Conservation (phyloP, 768 basidiomycete species). For the Auricularia sp. region DNA sequence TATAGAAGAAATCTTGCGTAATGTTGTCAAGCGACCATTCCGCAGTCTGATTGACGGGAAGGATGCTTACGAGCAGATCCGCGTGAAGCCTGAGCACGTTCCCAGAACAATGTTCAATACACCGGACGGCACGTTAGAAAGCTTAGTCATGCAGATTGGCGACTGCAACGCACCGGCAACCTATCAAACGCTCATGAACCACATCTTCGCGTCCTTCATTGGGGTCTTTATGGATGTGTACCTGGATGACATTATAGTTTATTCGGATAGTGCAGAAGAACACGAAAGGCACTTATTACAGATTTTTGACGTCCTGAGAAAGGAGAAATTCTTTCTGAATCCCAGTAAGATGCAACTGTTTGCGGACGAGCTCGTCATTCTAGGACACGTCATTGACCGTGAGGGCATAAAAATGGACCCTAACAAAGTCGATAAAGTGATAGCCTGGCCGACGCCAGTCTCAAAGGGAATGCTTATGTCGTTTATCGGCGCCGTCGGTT, state of each 20-base stretch:
- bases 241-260: constrained; percentile 13
- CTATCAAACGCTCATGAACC: constrained; percentile 10
- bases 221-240: constrained; percentile 15
- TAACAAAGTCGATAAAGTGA: constrained; percentile 18
- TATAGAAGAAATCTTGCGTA: background rate
- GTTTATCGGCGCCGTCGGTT: constrained; percentile 24
- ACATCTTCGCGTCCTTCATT: constrained; percentile 11
- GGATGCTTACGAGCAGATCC: constrained; percentile 13
- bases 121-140: constrained; percentile 12
- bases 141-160: constrained; percentile 14
- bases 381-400: no score
- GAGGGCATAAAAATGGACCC: no score
- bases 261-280: constrained; percentile 24
- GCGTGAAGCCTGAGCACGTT: constrained; percentile 10
- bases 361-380: no score
- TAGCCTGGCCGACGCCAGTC: constrained; percentile 20
- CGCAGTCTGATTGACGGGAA: constrained; percentile 10
- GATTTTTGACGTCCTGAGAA: constrained; percentile 8
- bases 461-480: constrained; percentile 22
- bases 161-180: constrained; percentile 14
- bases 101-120: constrained; percentile 10
- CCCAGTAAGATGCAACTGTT: no score
- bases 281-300: constrained; percentile 16
- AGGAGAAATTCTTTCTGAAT: no score
- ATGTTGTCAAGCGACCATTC: background rate